These are phyloP conservation scores for Mycosphaerella arachidis DNA, from an alignment of 2,329 filamentous ascomycete genomes.

Conservation along the genomic window DNA sequence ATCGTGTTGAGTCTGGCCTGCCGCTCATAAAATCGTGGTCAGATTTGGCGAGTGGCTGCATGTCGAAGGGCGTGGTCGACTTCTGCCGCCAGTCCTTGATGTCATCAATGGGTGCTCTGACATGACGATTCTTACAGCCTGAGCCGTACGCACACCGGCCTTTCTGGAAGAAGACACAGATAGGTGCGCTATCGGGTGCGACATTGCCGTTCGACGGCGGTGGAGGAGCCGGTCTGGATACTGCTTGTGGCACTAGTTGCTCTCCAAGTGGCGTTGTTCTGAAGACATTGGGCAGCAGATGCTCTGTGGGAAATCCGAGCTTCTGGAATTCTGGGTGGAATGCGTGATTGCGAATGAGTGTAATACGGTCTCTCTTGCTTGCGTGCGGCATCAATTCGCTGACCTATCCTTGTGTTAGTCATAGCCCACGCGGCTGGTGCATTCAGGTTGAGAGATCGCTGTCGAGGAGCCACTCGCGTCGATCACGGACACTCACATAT, in stretches of 20 bases:
- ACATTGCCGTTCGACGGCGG: not conserved
- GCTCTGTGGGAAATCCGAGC: constrained; percentile 49
- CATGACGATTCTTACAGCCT: constrained; percentile 26
- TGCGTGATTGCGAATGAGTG: constrained; percentile 49
- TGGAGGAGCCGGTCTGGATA: not conserved
- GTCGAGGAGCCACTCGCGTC: not conserved
- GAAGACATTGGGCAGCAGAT: constrained; percentile 50
- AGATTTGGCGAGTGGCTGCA: constrained; percentile 9
- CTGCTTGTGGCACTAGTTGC: not conserved
- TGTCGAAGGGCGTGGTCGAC: constrained; percentile 10
- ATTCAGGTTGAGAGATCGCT: too few species aligned
- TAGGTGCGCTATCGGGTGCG: not conserved
- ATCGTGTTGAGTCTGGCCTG: constrained; percentile 3
- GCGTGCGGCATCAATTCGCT: constrained; percentile 52
- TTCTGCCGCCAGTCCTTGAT: constrained; percentile 14
- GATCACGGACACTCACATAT: constrained; percentile 39
- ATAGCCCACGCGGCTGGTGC: not conserved
- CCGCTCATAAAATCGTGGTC: constrained; percentile 22
- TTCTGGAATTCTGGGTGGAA: constrained; percentile 52
- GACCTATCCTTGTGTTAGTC: not conserved
- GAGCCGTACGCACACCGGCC: constrained; percentile 31
- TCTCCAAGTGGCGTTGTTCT: constrained; percentile 36
- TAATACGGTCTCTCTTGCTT: constrained; percentile 47
- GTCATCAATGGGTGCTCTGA: constrained; percentile 9
- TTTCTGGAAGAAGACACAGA: constrained; percentile 27